Evolutionary conservation across 495 filamentous ascomycete species (phyloP).

Genomic region (Penicillium alfredii): DNA sequence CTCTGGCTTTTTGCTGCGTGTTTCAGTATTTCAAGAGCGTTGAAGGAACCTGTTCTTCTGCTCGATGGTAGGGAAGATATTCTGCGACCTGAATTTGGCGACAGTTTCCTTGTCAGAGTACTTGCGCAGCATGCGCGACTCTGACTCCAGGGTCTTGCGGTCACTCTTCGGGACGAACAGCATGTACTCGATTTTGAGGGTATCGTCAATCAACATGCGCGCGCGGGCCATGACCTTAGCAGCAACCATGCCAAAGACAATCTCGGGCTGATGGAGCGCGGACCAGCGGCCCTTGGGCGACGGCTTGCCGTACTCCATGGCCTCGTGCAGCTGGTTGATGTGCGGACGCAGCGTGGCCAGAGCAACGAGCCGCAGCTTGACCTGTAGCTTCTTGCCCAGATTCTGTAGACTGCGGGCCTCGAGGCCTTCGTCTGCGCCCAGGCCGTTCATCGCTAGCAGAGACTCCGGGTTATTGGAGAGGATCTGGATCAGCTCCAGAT

Average conservation of each 20-base stretch:
- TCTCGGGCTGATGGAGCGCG: background rate
- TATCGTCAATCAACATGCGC: conserved; percentile 26
- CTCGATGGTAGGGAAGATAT: conserved; percentile 19
- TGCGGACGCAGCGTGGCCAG: conserved; percentile 25
- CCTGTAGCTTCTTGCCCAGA: conserved; percentile 24
- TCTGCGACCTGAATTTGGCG: conserved; percentile 6
- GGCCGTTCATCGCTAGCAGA: conserved; percentile 27
- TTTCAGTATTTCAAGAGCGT: conserved; percentile 4
- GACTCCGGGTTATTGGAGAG: conserved; percentile 24
- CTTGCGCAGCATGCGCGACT: conserved; percentile 24
- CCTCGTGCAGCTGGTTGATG: conserved; percentile 24
- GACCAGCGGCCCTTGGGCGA: conserved; percentile 6
- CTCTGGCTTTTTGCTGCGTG: too few species aligned
- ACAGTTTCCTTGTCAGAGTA: conserved; percentile 26
- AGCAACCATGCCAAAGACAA: conserved; percentile 10
- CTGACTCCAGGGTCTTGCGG: conserved; percentile 16
- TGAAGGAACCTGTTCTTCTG: conserved; percentile 18
- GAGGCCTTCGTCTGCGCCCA: conserved; percentile 13
- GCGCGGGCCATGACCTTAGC: conserved; percentile 23
- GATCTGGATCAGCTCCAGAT: conserved; percentile 20
- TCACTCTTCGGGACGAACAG: conserved; percentile 22
- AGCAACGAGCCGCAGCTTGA: conserved; percentile 20
- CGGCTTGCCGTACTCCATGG: conserved; percentile 15
- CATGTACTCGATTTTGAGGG: conserved; percentile 21
- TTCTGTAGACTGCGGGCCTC: conserved; percentile 11